Conservation (phyloP, 1,139 yeast genomes). For the Debaryomyces nepalensis region DNA sequence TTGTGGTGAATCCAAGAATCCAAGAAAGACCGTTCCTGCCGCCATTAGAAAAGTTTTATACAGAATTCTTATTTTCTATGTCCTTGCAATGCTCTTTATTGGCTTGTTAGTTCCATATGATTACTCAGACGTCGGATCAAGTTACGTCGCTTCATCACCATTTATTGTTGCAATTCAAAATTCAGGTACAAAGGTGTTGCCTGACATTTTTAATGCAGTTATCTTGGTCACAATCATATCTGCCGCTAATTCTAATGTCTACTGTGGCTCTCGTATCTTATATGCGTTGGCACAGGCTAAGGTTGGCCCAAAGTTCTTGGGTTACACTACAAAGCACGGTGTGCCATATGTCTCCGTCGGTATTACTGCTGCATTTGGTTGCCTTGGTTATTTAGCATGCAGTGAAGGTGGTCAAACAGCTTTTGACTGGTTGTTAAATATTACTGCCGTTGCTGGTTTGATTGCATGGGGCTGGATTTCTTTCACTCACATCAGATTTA, state of each 20-base stretch:
- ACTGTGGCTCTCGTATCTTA: conserved; percentile 75
- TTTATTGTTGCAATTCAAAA: conserved; percentile 63
- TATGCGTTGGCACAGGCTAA: conserved; percentile 66
- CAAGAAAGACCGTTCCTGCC: conserved; percentile 78
- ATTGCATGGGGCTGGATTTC: conserved; percentile 76
- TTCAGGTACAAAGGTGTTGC: conserved; percentile 70
- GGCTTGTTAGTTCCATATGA: conserved; percentile 83
- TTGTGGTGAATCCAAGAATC: conserved; percentile 87
- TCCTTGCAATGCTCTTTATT: conserved; percentile 76
- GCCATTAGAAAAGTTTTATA: conserved; percentile 83
- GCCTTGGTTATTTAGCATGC: conserved; percentile 70
- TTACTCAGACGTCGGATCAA: conserved; percentile 50
- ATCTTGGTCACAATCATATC: conserved; percentile 70
- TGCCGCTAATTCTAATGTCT: conserved; percentile 82
- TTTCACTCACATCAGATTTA: conserved; percentile 67
- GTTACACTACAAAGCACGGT: conserved; percentile 59
- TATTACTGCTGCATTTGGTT: conserved; percentile 63
- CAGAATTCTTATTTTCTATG: conserved; percentile 81
- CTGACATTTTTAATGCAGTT: conserved; percentile 77
- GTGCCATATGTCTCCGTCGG: conserved; percentile 68
- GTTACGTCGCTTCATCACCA: conserved; percentile 51
- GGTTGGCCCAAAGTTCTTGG: conserved; percentile 63
- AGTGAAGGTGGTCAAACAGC: conserved; percentile 67
- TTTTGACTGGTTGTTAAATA: conserved; percentile 82
- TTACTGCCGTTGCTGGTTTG: conserved; percentile 77